Evolutionary conservation across 2,329 filamentous ascomycete species (phyloP).

Genomic region (Cytospora piceae): DNA sequence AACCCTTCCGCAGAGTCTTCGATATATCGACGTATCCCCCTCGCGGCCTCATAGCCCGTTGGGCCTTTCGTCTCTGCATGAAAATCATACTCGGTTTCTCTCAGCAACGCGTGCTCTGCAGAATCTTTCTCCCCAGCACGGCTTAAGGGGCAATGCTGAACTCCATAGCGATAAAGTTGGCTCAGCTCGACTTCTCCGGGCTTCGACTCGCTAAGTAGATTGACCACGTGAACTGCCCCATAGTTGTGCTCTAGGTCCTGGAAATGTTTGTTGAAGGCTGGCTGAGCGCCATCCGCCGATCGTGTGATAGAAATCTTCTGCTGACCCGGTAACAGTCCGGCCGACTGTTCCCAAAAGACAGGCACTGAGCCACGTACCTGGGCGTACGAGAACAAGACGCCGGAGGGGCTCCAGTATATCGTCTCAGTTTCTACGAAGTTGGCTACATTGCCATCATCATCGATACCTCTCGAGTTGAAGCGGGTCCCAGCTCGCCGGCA

Average conservation of each 20-base stretch:
- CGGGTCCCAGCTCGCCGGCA: constrained; percentile 89
- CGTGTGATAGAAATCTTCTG: constrained; percentile 93
- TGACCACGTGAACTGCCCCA: constrained; percentile 89
- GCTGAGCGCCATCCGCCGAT: constrained; percentile 87
- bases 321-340: constrained; percentile 85
- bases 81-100: constrained; percentile 91
- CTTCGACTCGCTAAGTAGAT: constrained; percentile 89
- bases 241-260: constrained; percentile 84
- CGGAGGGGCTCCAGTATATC: constrained; percentile 80
- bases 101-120: constrained; percentile 73
- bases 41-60: constrained; percentile 88
- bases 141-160: constrained; percentile 74
- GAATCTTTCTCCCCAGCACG: constrained; percentile 57
- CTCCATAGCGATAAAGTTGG: constrained; percentile 75
- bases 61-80: constrained; percentile 90
- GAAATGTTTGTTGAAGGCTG: constrained; percentile 95
- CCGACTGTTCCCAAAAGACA: constrained; percentile 94
- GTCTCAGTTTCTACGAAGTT: constrained; percentile 99
- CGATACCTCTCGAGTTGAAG: constrained; percentile 96
- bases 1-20: constrained; percentile 82
- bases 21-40: constrained; percentile 78
- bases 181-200: constrained; percentile 84
- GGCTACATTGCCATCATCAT: constrained; percentile 95
- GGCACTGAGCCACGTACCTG: constrained; percentile 93
- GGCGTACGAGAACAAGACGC: constrained; percentile 86